These are phyloP conservation scores for Cladosporium sp. DNA, from an alignment of 2,329 filamentous ascomycete species.

Conservation along the genomic window DNA sequence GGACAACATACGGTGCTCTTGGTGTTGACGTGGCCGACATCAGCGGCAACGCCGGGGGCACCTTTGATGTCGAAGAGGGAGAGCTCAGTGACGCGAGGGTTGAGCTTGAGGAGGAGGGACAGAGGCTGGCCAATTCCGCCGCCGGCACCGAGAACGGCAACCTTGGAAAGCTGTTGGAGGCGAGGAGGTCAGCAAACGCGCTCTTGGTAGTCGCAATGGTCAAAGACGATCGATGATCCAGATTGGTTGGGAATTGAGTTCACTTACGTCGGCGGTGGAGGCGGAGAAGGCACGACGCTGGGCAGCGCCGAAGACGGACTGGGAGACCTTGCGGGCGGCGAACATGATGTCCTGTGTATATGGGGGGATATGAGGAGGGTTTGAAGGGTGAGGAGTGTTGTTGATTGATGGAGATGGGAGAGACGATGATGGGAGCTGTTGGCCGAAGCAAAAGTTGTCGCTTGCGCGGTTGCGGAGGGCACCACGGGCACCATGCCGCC, in stretches of 20 bases:
- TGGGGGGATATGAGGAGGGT: background rate
- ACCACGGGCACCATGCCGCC: too few species aligned
- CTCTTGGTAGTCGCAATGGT: background rate
- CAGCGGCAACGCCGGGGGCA: constrained; percentile 93
- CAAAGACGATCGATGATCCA: constrained; percentile 14
- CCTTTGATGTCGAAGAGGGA: constrained; percentile 97
- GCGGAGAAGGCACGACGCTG: constrained; percentile 51
- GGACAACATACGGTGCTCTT: constrained; percentile 62
- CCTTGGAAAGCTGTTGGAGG: constrained; percentile 78
- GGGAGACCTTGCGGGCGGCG: constrained; percentile 47
- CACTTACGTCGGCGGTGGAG: constrained; percentile 47
- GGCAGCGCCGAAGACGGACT: constrained; percentile 42
- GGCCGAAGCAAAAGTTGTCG: too few species aligned
- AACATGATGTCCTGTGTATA: constrained; percentile 55
- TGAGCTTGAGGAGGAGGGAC: constrained; percentile 97
- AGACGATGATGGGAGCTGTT: too few species aligned
- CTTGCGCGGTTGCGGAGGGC: too few species aligned
- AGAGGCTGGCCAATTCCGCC: constrained; percentile 98
- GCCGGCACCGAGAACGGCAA: constrained; percentile 91
- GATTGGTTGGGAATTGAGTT: constrained; percentile 12
- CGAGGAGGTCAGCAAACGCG: constrained; percentile 2
- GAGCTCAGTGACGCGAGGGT: constrained; percentile 88
- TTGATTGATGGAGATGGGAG: background rate
- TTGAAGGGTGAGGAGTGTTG: background rate
- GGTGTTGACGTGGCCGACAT: constrained; percentile 98